A percentile compares a stretch with the other conserved stretches of the same genome.
phyloP scores from a whole-genome alignment of 164 flowering plant genomes.

The Stephania japonica region DNA sequence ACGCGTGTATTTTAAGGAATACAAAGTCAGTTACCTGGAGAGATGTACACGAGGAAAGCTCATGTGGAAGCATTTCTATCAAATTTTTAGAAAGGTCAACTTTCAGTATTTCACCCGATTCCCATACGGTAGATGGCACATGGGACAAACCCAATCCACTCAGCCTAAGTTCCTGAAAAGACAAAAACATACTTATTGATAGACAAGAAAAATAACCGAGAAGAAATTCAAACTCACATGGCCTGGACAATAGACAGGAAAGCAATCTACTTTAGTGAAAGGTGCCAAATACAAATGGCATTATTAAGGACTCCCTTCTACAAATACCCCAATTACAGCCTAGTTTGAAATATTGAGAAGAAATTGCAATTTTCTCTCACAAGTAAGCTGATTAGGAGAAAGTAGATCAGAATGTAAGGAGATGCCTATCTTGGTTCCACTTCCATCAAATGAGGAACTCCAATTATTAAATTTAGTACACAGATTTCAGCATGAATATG shows the following conservation, averaged over 20 bases:
- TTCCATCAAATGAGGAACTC: not conserved
- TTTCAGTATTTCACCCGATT: conserved; percentile 60
- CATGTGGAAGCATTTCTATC: conserved; percentile 62
- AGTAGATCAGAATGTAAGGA: not conserved
- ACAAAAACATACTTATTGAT: conserved; percentile 5
- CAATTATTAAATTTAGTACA: conserved; percentile 2
- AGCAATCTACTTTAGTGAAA: not conserved
- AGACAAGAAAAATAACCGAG: not conserved
- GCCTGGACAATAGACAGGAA: not conserved
- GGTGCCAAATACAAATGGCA: not conserved
- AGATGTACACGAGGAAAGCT: conserved; percentile 61
- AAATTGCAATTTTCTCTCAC: not conserved
- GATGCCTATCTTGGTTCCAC: not conserved
- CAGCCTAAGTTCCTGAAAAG: conserved; percentile 70
- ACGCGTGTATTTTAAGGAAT: not conserved
- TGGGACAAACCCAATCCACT: conserved; percentile 51
- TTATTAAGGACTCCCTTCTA: not conserved
- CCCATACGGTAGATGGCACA: conserved; percentile 80
- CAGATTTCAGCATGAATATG: not conserved
- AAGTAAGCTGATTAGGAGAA: not conserved
- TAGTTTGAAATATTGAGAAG: not conserved
- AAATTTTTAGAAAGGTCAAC: conserved; percentile 78
- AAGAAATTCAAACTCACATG: not conserved
- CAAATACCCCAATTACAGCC: not conserved
- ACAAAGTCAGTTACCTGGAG: conserved; percentile 52